These are phyloP conservation scores for Pichia scutulata DNA, from an alignment of 805 yeast species.

Conservation along the genomic window DNA sequence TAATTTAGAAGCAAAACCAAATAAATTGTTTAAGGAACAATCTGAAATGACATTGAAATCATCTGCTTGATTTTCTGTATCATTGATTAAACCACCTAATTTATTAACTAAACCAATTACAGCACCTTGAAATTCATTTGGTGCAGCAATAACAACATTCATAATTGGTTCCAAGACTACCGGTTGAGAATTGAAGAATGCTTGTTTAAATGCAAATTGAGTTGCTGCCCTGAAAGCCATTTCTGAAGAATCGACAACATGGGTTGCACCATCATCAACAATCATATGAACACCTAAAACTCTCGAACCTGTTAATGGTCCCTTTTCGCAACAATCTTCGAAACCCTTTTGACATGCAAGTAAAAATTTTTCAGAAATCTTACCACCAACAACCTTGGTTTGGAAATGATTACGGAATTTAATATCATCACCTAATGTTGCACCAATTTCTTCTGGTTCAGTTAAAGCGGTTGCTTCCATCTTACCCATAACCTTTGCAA, in stretches of 20 bases:
- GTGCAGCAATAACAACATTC: slow-evolving; percentile 89
- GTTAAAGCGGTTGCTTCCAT: slow-evolving; percentile 43
- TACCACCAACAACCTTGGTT: slow-evolving; percentile 92
- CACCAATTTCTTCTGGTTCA: slow-evolving; percentile 36
- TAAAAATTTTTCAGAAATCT: slow-evolving; percentile 89
- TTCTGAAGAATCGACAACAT: slow-evolving; percentile 95
- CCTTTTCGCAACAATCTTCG: slow-evolving; percentile 90
- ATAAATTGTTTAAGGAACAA: slow-evolving; percentile 93
- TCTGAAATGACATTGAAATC: slow-evolving; percentile 92
- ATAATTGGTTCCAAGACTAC: slow-evolving; percentile 93
- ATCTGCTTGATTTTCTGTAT: slow-evolving; percentile 89
- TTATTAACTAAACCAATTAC: slow-evolving; percentile 90
- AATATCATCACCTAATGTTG: slow-evolving; percentile 24
- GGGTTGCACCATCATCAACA: slow-evolving; percentile 94
- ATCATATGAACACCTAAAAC: slow-evolving; percentile 92
- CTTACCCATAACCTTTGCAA: slow-evolving; percentile 89
- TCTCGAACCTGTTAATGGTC: slow-evolving; percentile 91
- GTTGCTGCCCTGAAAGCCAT: slow-evolving; percentile 93
- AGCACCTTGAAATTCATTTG: slow-evolving; percentile 91
- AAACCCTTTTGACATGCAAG: slow-evolving; percentile 94
- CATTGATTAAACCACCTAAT: slow-evolving; percentile 83
- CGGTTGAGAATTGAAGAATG: slow-evolving; percentile 77
- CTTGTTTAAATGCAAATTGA: slow-evolving; percentile 83
- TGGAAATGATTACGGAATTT: slow-evolving; percentile 59
- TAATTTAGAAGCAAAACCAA: slow-evolving; percentile 90